Evolutionary conservation across 495 filamentous ascomycete species (phyloP), one percentile per base, ranked within the genome.

Genomic region (Penicillium ucsense): DNA sequence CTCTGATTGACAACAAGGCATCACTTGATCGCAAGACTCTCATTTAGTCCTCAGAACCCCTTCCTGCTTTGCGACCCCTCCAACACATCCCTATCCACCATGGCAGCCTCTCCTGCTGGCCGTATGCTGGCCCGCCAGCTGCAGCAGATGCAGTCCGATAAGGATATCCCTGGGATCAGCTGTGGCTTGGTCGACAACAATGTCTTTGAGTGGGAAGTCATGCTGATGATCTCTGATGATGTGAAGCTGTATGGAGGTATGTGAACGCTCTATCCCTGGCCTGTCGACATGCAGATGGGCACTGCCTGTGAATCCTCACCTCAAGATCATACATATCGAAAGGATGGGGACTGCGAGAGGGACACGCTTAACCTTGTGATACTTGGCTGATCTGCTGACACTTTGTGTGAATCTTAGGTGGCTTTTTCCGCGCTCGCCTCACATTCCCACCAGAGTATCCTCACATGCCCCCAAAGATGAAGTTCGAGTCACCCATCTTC

Each of bases 181-280:
- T 92, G 85, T 61, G 92, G 92, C 2, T 73, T 98, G 31, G 81
- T 92, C 28, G 81, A 82, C 51, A 83, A 74, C 70, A 96, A 94
- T 61, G 84, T 97, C n/a, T 96, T 95, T 53, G 85, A 96, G 72
- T 98, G 92, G 92, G 91, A 97, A 64, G 89, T 98, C 10, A 95
- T 95, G 85, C 78, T 98, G 33, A 98, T 98, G 92, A 92, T 98
- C 57, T 86, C 77, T 31, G 92, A 98, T 59, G 92, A 98, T 55
- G 91, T 88, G 66, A 91, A 94, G 66, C 84, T 88, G 59, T 98
- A 97, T 59, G 94, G 91, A 54, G 92, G 84, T 83, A 63, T 70
- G 82, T 28, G 20, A 20, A 20, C 20, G 20, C 20, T 20, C 20
- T 1, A 20, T 20, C 2, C 20, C 20, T 20, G 20, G 20, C 20